Conservation (phyloP, 306 rosid species). For the Cucumis melo region DNA sequence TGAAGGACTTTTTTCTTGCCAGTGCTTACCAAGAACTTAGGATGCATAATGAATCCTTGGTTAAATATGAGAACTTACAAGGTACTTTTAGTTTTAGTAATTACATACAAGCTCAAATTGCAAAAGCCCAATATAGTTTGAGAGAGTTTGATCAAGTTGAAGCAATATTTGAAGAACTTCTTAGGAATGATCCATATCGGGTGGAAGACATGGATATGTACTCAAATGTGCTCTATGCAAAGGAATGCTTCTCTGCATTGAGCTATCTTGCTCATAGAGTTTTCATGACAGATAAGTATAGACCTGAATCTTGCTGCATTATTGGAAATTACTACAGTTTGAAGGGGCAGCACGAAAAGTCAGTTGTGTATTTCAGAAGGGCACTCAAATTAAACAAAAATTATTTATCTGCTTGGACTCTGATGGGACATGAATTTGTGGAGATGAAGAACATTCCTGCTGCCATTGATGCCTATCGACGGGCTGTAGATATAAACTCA, state of each 20-base stretch:
- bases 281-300: slow-evolving; percentile 83
- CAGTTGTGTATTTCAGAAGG: slow-evolving; percentile 85
- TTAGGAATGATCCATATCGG: slow-evolving; percentile 84
- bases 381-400: slow-evolving; percentile 91
- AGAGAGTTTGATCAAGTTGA: slow-evolving; percentile 93
- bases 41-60: slow-evolving; percentile 71
- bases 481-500: slow-evolving; percentile 75
- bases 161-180: slow-evolving; percentile 85
- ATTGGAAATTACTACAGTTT: slow-evolving; percentile 96
- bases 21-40: slow-evolving; percentile 76
- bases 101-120: slow-evolving; percentile 90
- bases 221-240: slow-evolving; percentile 92
- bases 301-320: slow-evolving; percentile 97
- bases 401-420: slow-evolving; percentile 96
- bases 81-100: slow-evolving; percentile 69
- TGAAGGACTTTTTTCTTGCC: slow-evolving; percentile 92
- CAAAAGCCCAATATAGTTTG: slow-evolving; percentile 80
- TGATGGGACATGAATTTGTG: slow-evolving; percentile 95
- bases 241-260: slow-evolving; percentile 70
- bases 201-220: slow-evolving; percentile 99
- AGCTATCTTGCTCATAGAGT: slow-evolving; percentile 98
- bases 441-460: slow-evolving; percentile 99
- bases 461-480: slow-evolving; percentile 92
- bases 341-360: slow-evolving; percentile 90
- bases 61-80: slow-evolving; percentile 56